phyloP scores from a whole-genome alignment of 176 grass and related monocot species.

The Melocanna baccifera region DNA sequence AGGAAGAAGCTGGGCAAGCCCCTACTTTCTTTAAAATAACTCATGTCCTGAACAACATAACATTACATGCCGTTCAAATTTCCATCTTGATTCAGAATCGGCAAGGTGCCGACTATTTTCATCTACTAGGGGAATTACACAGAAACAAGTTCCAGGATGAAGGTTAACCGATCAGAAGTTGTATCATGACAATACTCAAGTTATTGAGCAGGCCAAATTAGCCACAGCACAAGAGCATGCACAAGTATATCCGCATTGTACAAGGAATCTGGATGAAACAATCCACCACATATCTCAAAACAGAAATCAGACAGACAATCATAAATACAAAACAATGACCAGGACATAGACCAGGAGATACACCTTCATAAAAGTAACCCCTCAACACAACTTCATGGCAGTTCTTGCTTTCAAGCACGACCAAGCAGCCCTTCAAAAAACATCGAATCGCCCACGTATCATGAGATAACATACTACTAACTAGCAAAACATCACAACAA shows the following conservation, averaged over 20 bases:
- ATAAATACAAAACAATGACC: background rate
- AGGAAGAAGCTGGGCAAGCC: no score
- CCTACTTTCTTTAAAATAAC: background rate
- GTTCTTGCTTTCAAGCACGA: background rate
- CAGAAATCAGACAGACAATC: no score
- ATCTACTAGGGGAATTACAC: background rate
- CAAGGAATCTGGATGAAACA: background rate
- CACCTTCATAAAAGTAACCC: background rate
- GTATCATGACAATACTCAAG: background rate
- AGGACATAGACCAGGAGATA: no score
- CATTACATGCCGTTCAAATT: background rate
- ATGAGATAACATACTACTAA: background rate
- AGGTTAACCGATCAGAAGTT: background rate
- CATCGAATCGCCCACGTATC: background rate
- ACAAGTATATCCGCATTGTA: background rate
- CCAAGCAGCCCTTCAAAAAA: background rate
- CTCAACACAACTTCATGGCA: background rate
- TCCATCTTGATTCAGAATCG: background rate
- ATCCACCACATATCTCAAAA: background rate
- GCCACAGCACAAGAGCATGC: background rate
- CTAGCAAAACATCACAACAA: background rate
- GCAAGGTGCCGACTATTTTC: background rate
- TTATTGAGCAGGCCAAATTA: background rate
- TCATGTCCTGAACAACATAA: background rate
- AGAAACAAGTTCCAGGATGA: background rate